Evolutionary conservation across 108 stramenopile genomes (phyloP).

Genomic region (Thalassiosira profunda): DNA sequence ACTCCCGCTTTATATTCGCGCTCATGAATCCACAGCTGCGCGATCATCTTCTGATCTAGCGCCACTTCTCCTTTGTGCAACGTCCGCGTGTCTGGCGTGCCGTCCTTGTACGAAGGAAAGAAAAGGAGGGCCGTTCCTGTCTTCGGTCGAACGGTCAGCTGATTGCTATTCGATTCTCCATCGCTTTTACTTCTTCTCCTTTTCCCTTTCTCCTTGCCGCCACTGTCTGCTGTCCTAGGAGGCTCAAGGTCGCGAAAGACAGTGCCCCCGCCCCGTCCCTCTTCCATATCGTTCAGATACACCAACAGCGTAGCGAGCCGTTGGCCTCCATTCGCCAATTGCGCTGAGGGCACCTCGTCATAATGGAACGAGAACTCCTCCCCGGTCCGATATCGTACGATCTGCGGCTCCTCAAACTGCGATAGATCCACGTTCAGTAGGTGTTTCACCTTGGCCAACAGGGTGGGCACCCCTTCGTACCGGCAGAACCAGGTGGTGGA

Average conservation of each 20-base stretch:
- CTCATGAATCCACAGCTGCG: slow-evolving; percentile 83
- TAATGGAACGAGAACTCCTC: slow-evolving; percentile 87
- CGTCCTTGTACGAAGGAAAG: slow-evolving; percentile 71
- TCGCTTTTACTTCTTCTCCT: background rate
- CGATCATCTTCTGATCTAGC: slow-evolving; percentile 69
- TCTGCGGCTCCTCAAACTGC: slow-evolving; percentile 82
- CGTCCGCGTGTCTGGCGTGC: slow-evolving; percentile 63
- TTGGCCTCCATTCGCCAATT: slow-evolving; percentile 74
- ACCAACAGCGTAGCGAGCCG: slow-evolving; percentile 86
- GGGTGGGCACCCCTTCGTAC: slow-evolving; percentile 54
- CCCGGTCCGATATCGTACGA: slow-evolving; percentile 75
- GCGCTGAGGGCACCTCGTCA: slow-evolving; percentile 64
- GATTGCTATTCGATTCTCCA: slow-evolving; percentile 1
- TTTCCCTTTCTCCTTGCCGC: background rate
- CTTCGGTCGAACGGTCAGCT: slow-evolving; percentile 61
- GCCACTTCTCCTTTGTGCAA: slow-evolving; percentile 77
- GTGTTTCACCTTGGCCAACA: slow-evolving; percentile 64
- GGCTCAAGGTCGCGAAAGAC: slow-evolving; percentile 70
- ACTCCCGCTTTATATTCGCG: slow-evolving; percentile 54
- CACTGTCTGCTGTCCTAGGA: background rate
- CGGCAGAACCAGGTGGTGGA: slow-evolving; percentile 86
- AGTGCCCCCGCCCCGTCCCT: slow-evolving; percentile 67
- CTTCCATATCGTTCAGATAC: slow-evolving; percentile 73
- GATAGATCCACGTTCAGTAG: slow-evolving; percentile 54
- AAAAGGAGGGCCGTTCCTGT: slow-evolving; percentile 70